These are phyloP conservation scores for Candida dendrica DNA, from an alignment of 805 yeast species.

Conservation along the genomic window DNA sequence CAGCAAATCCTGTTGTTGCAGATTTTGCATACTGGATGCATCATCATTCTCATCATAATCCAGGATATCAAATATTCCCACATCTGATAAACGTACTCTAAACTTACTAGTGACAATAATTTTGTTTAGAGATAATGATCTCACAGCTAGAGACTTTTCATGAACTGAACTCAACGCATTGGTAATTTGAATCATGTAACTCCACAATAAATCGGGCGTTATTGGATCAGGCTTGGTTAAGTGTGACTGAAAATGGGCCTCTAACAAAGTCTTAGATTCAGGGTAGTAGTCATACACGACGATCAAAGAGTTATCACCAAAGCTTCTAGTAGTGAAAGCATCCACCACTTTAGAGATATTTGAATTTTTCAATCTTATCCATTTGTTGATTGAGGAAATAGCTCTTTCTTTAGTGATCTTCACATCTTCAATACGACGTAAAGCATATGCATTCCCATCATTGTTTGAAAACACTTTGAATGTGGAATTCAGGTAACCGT, in stretches of 20 bases:
- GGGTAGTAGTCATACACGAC: slow-evolving; percentile 86
- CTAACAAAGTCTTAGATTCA: slow-evolving; percentile 59
- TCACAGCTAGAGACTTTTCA: slow-evolving; percentile 51
- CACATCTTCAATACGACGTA: slow-evolving; percentile 66
- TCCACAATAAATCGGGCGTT: slow-evolving; percentile 68
- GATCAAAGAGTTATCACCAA: slow-evolving; percentile 72
- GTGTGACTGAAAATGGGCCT: slow-evolving; percentile 50
- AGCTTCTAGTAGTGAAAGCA: slow-evolving; percentile 80
- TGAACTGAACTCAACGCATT: slow-evolving; percentile 67
- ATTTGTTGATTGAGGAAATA: slow-evolving; percentile 52
- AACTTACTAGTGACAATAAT: slow-evolving; percentile 67
- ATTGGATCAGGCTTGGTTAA: slow-evolving; percentile 36
- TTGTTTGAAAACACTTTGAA: slow-evolving; percentile 75
- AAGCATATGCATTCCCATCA: slow-evolving; percentile 72
- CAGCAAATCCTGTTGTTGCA: slow-evolving; percentile 49
- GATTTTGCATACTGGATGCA: slow-evolving; percentile 13
- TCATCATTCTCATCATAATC: slow-evolving; percentile 26
- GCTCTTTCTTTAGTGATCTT: slow-evolving; percentile 49
- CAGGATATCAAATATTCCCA: slow-evolving; percentile 67
- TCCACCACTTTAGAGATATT: slow-evolving; percentile 66
- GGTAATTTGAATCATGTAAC: slow-evolving; percentile 65
- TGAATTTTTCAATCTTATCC: slow-evolving; percentile 53
- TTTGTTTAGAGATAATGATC: slow-evolving; percentile 57
- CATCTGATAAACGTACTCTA: slow-evolving; percentile 62
- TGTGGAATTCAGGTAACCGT: slow-evolving; percentile 51